Percentiles rank a stretch among this genome's conserved stretches.
Conservation (phyloP, 495 filamentous ascomycete species). For the Podospora sp. region DNA sequence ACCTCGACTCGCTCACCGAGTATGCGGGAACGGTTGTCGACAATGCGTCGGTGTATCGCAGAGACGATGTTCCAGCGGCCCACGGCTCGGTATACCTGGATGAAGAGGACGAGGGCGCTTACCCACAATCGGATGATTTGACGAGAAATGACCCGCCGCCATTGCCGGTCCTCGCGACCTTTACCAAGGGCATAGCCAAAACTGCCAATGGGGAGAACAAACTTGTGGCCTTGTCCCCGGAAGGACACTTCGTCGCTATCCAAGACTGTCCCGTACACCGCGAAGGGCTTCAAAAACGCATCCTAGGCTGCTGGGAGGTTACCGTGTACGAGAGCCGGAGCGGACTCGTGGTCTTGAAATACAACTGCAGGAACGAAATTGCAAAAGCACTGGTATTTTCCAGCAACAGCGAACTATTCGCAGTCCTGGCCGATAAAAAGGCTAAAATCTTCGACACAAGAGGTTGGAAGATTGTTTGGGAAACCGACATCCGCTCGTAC, state of each 20-base stretch:
- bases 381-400: background rate
- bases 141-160: no score
- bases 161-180: no score
- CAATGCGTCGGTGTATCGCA: background rate
- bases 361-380: background rate
- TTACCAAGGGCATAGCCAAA: background rate
- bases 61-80: background rate
- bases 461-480: background rate
- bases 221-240: background rate
- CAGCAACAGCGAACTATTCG: background rate
- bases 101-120: no score
- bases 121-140: no score
- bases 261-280: slow-evolving; percentile 1
- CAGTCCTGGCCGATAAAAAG: background rate
- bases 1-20: background rate
- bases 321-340: background rate
- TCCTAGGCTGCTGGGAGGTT: background rate
- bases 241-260: background rate
- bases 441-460: background rate
- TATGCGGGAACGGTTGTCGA: background rate
- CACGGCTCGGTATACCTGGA: no score
- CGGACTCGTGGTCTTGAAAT: background rate
- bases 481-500: background rate
- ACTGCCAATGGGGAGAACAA: background rate
- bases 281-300: background rate